A percentile compares a stretch with the other conserved stretches of the same genome.
Evolutionary conservation across 2,329 filamentous ascomycete species (phyloP).

Genomic region (Colletotrichum tanaceti): DNA sequence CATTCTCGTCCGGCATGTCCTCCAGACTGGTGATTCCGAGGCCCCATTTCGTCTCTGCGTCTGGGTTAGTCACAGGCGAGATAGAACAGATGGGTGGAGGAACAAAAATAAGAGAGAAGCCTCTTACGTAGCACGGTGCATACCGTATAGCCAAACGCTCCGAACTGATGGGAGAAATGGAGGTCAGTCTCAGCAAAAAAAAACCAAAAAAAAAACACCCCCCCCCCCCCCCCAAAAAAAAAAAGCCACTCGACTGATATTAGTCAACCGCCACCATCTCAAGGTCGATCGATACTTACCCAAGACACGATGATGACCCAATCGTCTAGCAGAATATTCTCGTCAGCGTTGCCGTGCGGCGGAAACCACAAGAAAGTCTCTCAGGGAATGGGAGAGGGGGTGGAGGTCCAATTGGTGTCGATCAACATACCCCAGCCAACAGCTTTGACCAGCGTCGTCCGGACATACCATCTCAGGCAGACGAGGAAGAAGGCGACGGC

Average conservation of each 20-base stretch:
- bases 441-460: slow-evolving; percentile 49
- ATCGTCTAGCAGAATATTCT: slow-evolving; percentile 32
- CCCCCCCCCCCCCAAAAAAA: too few species aligned
- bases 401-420: not conserved
- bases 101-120: too few species aligned
- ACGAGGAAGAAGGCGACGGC: slow-evolving; percentile 48
- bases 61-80: not conserved
- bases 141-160: slow-evolving; percentile 50
- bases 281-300: slow-evolving; percentile 44
- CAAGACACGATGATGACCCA: slow-evolving; percentile 42
- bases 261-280: not conserved
- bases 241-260: not conserved
- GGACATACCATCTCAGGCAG: slow-evolving; percentile 50
- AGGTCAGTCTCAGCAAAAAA: not conserved
- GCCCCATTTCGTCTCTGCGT: slow-evolving; percentile 57
- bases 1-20: slow-evolving; percentile 53
- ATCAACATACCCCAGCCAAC: slow-evolving; percentile 44
- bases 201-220: too few species aligned
- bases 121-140: slow-evolving; percentile 52
- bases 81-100: not conserved
- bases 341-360: slow-evolving; percentile 12
- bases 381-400: too few species aligned
- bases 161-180: slow-evolving; percentile 41
- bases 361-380: not conserved
- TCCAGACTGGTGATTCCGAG: slow-evolving; percentile 50